Conservation (phyloP, 2,329 filamentous ascomycete species). For the Cercospora beticola region DNA sequence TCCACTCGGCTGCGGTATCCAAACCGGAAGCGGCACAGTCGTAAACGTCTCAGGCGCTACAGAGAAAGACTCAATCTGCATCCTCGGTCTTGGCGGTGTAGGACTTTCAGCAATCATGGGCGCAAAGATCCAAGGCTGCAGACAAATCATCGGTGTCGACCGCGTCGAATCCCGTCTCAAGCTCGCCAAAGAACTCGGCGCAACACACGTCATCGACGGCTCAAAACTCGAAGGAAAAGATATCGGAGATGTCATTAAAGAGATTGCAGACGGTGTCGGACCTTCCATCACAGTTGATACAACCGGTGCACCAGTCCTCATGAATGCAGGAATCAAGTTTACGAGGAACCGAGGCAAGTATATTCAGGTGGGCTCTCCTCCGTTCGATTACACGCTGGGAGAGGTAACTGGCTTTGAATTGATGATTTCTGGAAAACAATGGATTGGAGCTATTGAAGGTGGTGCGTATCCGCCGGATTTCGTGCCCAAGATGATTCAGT, state of each 20-base stretch:
- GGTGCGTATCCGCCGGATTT: constrained; percentile 45
- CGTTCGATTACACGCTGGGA: constrained; percentile 44
- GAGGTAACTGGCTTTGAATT: constrained; percentile 47
- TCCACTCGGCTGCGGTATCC: constrained; percentile 50
- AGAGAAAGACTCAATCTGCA: constrained; percentile 41
- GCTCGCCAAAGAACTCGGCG: constrained; percentile 44
- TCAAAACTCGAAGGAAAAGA: constrained; percentile 37
- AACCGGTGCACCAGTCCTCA: constrained; percentile 47
- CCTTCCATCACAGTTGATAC: constrained; percentile 52
- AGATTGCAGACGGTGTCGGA: constrained; percentile 42
- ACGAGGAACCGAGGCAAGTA: constrained; percentile 50
- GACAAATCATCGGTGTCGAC: constrained; percentile 46
- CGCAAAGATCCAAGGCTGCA: constrained; percentile 45
- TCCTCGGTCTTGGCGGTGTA: constrained; percentile 50
- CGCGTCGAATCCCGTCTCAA: constrained; percentile 40
- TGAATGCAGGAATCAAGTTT: constrained; percentile 46
- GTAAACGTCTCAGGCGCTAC: constrained; percentile 43
- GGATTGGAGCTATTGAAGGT: constrained; percentile 51
- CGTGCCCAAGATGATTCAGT: constrained; percentile 52
- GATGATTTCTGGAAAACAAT: constrained; percentile 51
- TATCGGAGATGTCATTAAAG: constrained; percentile 40
- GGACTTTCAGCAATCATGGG: constrained; percentile 52
- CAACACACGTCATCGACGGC: constrained; percentile 43
- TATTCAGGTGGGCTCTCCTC: constrained; percentile 52
- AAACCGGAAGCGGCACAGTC: constrained; percentile 48